Evolutionary conservation across 2,329 filamentous ascomycete species (phyloP).

Genomic region (Colletotrichum ledebouriae): DNA sequence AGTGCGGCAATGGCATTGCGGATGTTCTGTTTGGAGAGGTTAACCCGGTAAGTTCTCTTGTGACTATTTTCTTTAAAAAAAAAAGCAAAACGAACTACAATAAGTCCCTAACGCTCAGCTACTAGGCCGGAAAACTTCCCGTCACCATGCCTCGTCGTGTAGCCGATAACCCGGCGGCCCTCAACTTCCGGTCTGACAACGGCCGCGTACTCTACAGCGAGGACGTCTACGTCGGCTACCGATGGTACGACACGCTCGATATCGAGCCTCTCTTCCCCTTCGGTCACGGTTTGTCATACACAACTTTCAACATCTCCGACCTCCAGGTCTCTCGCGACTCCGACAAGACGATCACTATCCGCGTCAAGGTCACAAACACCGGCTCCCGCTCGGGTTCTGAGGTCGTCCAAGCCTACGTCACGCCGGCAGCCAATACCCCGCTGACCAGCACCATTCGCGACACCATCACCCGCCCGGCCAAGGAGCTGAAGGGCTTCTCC

Average conservation of each 20-base stretch:
- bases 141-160: slow-evolving; percentile 74
- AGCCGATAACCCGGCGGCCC: slow-evolving; percentile 77
- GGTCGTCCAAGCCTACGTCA: slow-evolving; percentile 51
- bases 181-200: slow-evolving; percentile 75
- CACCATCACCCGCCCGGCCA: slow-evolving; percentile 52
- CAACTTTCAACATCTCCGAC: slow-evolving; percentile 68
- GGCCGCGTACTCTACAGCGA: slow-evolving; percentile 78
- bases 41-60: slow-evolving; percentile 55
- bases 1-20: slow-evolving; percentile 46
- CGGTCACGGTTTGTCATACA: slow-evolving; percentile 77
- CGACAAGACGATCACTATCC: slow-evolving; percentile 18
- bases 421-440: slow-evolving; percentile 45
- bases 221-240: slow-evolving; percentile 80
- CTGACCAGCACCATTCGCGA: slow-evolving; percentile 42
- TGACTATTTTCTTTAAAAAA: too few species aligned
- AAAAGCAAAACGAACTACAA: not conserved
- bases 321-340: slow-evolving; percentile 55
- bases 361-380: slow-evolving; percentile 62
- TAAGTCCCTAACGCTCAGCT: slow-evolving; percentile 43
- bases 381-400: slow-evolving; percentile 46
- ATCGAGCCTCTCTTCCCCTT: slow-evolving; percentile 73
- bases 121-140: slow-evolving; percentile 77
- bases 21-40: slow-evolving; percentile 47
- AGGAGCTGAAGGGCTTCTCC: slow-evolving; percentile 60
- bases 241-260: slow-evolving; percentile 70